Base-by-base conservation (phyloP, 2,329 filamentous ascomycete genomes). In the Aspergillus alliaceus region DNA sequence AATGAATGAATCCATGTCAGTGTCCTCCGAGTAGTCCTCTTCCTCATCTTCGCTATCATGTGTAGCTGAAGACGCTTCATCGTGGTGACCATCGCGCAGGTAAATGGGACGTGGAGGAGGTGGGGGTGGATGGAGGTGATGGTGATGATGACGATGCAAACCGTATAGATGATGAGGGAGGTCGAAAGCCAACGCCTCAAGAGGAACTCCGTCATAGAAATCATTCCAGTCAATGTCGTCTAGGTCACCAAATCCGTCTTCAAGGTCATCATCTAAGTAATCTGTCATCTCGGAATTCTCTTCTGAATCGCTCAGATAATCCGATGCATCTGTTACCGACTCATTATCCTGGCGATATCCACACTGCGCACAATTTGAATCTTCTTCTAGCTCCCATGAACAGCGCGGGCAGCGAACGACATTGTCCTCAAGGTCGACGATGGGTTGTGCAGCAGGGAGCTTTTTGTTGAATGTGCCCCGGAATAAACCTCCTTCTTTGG, bases 371-470 rank as follows among this genome's bases (percentile, higher is more conserved):
- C 87, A 90, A 3, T 64, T 70, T 63, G 64, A 53, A 55, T 84
- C 83, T 42, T 86, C 84, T 66, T 86, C 84, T 47, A 89, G 75
- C 69, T 90, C 87, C 80, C 83, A 84, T 8, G 79, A 73, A 70
- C 87, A 90, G 2, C 75, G 61, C 1, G 86, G 86, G 68, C 87
- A 90, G 61, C 86, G 80, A 54, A 83, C 75, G 18, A 89, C 81
- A 32, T 82, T 81, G 67, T 89, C 86, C 66, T 81, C 80, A 32
- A 80, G 74, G 62, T 88, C 86, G 47, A 79, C 74, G 34, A 86
- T 75, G 12, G 82, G 74, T 64, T 63, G 74, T 57, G 35, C 75
- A 57, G 59, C 51, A n/a, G 61, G 64, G 5, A 37, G 31, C 37
- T 65, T 69, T 37, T 58, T 65, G 47, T 74, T 78, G 69, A 87